Percentiles rank a stretch among this genome's conserved stretches.
Evolutionary conservation across 441 rosid genomes (phyloP).

Genomic region (Gossypium aridum): DNA sequence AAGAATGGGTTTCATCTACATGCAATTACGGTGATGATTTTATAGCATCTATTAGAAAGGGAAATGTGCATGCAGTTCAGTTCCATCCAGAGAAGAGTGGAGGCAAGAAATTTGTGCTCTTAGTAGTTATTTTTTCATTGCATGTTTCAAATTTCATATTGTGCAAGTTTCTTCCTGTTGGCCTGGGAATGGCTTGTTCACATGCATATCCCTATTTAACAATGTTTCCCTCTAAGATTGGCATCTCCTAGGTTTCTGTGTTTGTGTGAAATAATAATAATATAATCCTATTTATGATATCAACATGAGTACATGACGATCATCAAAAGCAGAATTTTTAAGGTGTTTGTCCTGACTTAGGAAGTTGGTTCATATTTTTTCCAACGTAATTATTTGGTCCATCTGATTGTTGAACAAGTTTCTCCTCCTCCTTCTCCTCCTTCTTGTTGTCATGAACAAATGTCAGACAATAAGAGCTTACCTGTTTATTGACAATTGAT

Average conservation of each 20-base stretch:
- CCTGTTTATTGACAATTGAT: slow-evolving; percentile 6
- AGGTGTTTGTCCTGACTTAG: not conserved
- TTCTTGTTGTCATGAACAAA: not conserved
- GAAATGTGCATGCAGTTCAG: slow-evolving; percentile 96
- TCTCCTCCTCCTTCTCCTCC: not conserved
- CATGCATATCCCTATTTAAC: not conserved
- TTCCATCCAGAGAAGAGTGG: slow-evolving; percentile 99
- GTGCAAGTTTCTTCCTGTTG: not conserved
- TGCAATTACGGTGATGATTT: slow-evolving; percentile 78
- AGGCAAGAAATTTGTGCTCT: slow-evolving; percentile 38
- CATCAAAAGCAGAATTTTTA: not conserved
- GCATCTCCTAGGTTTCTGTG: slow-evolving; percentile 5
- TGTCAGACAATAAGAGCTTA: not conserved
- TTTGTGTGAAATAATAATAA: not conserved
- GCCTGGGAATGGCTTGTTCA: not conserved
- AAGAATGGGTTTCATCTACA: slow-evolving; percentile 87
- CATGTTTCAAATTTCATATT: slow-evolving; percentile 6
- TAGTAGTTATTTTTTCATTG: not conserved
- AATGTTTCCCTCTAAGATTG: not conserved
- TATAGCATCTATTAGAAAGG: slow-evolving; percentile 82
- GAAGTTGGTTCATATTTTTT: not conserved
- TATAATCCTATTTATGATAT: not conserved
- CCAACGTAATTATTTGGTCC: not conserved
- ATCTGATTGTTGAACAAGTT: not conserved
- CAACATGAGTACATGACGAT: not conserved